Evolutionary conservation across 257 asterid species (phyloP), one percentile per base, ranked within the genome.

Genomic region (Forsythia suspensa): DNA sequence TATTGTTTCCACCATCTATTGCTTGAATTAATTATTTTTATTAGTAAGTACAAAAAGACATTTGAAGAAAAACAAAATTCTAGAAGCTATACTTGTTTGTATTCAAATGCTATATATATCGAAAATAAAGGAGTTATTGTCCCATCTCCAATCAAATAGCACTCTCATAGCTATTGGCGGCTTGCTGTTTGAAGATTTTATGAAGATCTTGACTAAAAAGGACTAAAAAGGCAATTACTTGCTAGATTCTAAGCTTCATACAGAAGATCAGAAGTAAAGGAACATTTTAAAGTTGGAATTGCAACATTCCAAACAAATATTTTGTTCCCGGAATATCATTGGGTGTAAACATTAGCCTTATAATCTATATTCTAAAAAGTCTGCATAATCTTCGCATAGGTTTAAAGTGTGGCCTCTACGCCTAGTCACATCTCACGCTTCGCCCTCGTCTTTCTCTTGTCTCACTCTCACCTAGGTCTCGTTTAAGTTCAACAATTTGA

Each of bases 211-310:
- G 80, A 71, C 51, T 76, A 55, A 16, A 63, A 40, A 76, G 78
- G 80, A 71, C 51, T 76, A 55, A 16, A 63, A 40, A 76, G 78
- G 75, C 70, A 76, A 76, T 20, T 59, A 69, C 3, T 16, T 46
- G 74, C 55, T 52, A 11, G 74, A 77, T 76, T 18, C 81, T 46
- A 71, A 81, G 44, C 74, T 76, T 81, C 77, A 76, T 44, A 34
- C 36, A 57, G 38, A 76, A 80, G 76, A 67, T 43, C 76, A 75
- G 16, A 71, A 63, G n/a, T 9, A 9, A 71, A 75, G 44, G 42
- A 70, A 34, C 70, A 68, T 51, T 73, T 40, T 74, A 55, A 55
- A 74, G 76, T 18, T 42, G 9, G 51, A 71, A 8, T 61, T 61
- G 69, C 5, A 61, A 61, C 36, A 21, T 61, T 21, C 38, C 38